These are phyloP conservation scores for Rosa lucieae DNA, from an alignment of 306 rosid genomes.

Conservation along the genomic window DNA sequence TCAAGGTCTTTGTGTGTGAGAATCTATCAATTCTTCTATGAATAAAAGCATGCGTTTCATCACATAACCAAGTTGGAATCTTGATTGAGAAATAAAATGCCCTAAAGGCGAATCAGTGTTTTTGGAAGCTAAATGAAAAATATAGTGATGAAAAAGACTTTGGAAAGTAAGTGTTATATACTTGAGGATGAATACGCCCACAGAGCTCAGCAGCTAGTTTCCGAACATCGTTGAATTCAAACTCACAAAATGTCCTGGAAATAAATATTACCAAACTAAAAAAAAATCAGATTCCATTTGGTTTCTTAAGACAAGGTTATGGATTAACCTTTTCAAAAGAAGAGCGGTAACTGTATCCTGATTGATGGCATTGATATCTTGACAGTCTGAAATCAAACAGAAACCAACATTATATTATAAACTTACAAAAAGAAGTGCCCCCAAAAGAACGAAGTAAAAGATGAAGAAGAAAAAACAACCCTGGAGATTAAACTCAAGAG, in stretches of 20 bases:
- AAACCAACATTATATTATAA: slow-evolving; percentile 16
- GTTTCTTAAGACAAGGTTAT: background rate
- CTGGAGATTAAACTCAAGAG: background rate
- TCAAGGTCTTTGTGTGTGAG: background rate
- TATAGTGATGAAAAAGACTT: slow-evolving; percentile 3
- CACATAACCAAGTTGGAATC: slow-evolving; percentile 16
- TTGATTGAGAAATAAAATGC: background rate
- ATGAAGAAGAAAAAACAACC: background rate
- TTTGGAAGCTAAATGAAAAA: background rate
- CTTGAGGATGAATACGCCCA: slow-evolving; percentile 92
- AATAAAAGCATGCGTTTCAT: background rate
- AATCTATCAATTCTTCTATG: background rate
- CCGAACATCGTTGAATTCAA: slow-evolving; percentile 81
- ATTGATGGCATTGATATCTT: slow-evolving; percentile 35
- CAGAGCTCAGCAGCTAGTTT: slow-evolving; percentile 93
- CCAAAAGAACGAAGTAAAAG: background rate
- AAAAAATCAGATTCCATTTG: slow-evolving; percentile 23
- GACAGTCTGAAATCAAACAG: slow-evolving; percentile 32
- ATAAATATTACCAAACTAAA: slow-evolving; percentile 8
- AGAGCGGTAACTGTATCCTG: slow-evolving; percentile 52
- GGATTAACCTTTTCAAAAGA: slow-evolving; percentile 59
- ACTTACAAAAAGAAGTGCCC: background rate
- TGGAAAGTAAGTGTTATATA: slow-evolving; percentile 24
- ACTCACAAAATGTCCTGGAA: slow-evolving; percentile 69
- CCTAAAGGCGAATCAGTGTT: slow-evolving; percentile 15